Evolutionary conservation across 192 early-diverging fungal genomes (phyloP).

Genomic region (Entophlyctis luteolus): DNA sequence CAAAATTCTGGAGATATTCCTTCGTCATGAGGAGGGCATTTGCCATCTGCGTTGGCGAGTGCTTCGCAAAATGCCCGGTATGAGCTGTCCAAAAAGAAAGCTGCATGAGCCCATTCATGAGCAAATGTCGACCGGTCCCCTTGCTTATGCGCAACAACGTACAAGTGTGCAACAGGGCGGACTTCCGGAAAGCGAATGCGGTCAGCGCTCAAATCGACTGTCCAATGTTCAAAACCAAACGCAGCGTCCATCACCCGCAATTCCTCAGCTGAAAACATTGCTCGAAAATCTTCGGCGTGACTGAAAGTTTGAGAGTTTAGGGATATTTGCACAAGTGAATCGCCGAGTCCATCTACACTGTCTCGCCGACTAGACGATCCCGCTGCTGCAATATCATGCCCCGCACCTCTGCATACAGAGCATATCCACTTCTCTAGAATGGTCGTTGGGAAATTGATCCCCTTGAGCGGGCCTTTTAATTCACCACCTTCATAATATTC

Average conservation of each 20-base stretch:
- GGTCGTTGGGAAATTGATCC: conserved; percentile 44
- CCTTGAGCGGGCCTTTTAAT: conserved; percentile 50
- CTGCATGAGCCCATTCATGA: conserved; percentile 54
- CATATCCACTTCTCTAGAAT: conserved; percentile 19
- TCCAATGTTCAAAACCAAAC: not conserved
- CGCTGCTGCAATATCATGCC: not conserved
- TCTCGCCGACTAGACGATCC: not conserved
- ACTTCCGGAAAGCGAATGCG: not conserved
- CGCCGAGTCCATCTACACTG: too few species aligned
- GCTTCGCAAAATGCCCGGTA: conserved; percentile 27
- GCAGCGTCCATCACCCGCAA: not conserved
- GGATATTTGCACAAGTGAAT: too few species aligned
- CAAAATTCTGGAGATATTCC: conserved; percentile 4
- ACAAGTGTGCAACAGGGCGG: not conserved
- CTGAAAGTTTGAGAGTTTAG: too few species aligned
- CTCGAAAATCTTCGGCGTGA: not conserved
- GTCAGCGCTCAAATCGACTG: not conserved
- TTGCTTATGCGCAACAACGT: conserved; percentile 38
- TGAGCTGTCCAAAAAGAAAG: conserved; percentile 21
- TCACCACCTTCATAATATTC: conserved; percentile 41
- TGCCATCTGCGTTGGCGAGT: conserved; percentile 22
- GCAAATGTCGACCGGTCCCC: conserved; percentile 42
- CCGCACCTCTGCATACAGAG: too few species aligned
- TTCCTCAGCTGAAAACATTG: not conserved
- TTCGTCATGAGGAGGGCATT: too few species aligned